Evolutionary conservation across 2,329 filamentous ascomycete genomes (phyloP).

Genomic region (Diplodia scrobiculata): DNA sequence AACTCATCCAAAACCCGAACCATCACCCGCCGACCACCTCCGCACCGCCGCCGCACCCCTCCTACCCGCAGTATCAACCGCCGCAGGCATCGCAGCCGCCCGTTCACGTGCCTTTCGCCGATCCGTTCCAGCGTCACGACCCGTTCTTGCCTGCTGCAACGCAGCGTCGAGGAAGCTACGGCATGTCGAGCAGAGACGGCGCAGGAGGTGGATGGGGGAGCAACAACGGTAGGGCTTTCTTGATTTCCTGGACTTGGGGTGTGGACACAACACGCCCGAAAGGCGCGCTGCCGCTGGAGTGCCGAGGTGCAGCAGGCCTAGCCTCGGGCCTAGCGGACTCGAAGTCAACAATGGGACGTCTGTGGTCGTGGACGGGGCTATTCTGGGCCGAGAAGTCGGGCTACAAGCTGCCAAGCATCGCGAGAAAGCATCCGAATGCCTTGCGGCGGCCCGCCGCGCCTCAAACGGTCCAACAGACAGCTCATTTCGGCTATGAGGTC

Average conservation of each 20-base stretch:
- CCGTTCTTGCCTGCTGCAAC: conserved; percentile 49
- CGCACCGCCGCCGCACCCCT: conserved; percentile 30
- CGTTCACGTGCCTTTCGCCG: conserved; percentile 51
- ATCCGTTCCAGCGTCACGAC: conserved; percentile 52
- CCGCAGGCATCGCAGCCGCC: conserved; percentile 46
- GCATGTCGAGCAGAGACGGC: conserved; percentile 39
- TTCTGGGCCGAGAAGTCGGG: background rate
- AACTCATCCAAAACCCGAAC: conserved; percentile 59
- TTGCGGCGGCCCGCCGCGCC: conserved; percentile 18
- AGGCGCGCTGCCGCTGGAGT: background rate
- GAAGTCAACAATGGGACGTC: background rate
- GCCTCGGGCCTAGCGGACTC: background rate
- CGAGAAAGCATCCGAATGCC: background rate
- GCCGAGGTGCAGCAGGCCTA: background rate
- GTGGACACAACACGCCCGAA: conserved; percentile 2
- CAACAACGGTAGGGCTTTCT: conserved; percentile 42
- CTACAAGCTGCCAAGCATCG: conserved; percentile 18
- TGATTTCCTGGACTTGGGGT: conserved; percentile 16
- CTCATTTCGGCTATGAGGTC: conserved; percentile 14
- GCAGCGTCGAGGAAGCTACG: conserved; percentile 48
- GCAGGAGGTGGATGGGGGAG: conserved; percentile 40
- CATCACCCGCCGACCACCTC: conserved; percentile 54
- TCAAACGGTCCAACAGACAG: conserved; percentile 16
- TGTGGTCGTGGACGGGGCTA: background rate
- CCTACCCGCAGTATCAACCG: conserved; percentile 42